Evolutionary conservation across 805 yeast genomes (phyloP), one percentile per base, ranked within the genome.

Genomic region (Teunomyces funiuensis): DNA sequence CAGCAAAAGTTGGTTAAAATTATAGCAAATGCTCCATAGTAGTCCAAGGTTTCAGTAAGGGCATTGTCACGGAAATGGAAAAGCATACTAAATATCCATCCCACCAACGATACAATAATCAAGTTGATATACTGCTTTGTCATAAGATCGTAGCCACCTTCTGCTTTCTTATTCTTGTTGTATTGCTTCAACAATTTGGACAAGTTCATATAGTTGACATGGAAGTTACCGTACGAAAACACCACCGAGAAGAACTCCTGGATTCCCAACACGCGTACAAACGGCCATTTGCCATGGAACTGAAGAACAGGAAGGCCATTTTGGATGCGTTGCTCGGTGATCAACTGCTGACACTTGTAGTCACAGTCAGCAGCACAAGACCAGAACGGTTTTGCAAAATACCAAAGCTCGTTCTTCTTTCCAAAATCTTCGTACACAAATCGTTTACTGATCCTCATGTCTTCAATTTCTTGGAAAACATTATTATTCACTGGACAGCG

Each of bases 231-330:
- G 15, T 63, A 17, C 8, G 71, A 65, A 41, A 70, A 67, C 5
- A 68, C 22, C 10, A 57, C 57, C 28, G 70, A 63, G 26, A 59
- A 57, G 19, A 67, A 22, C 42, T 70, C 75, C 18, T 68, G 66
- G 16, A 63, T 51, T 1, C 73, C 74, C 23, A 61, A 52, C 1
- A 69, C 51, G 22, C 74, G 50, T 5, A 37, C 42, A 39, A 70
- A 70, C 4, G 74, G 74, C 75, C 75, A 70, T 46, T 70, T 70
- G 4, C 75, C 75, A 37, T 56, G 54, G 45, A 68, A 70, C 44
- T 70, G 71, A n/a, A 68, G 73, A 49, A 62, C 51, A 4, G 56
- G 56, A 6, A 51, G 45, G 2, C 57, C 59, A 0, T 36, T 17
- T 5, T 25, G 31, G 17, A 41, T 33, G 13, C 72, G 45, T 19